Evolutionary conservation across 345 rosid genomes (phyloP), one percentile per base, ranked within the genome.

Genomic region (Clausena lansium): DNA sequence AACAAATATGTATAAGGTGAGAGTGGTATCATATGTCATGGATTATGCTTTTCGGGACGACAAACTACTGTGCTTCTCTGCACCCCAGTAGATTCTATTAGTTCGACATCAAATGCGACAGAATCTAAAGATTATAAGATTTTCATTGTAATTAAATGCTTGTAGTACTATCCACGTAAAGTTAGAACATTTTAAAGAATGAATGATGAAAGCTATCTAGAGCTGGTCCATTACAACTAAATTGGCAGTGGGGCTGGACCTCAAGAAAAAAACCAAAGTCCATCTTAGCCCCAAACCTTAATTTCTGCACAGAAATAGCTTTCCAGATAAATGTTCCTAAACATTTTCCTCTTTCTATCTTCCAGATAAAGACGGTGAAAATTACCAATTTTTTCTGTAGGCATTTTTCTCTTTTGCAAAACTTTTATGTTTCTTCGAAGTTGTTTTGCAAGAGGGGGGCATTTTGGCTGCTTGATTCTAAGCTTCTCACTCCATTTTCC

Each of bases 361-460:
- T 27, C 24, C n/a, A 68, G 33, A 25, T 11, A 13, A 30, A 58
- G 39, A 67, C 4, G 71, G 65, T 57, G 30, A 64, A 75, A 59
- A 41, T 76, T 77, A 83, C 83, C 81, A 5, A 67, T 74, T 63
- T 58, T 15, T 77, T n/a, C 63, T 73, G 78, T 30, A 60, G 65
- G 50, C n/a, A 66, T 62, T 69, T 75, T 36, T 57, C 45, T 68
- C 74, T 45, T 38, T 55, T 76, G 70, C 64, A 67, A n/a, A 38
- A 54, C 61, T 79, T 67, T 55, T 78, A 78, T 36, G 38, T 61
- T 38, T 84, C 88, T 80, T 81, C 88, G 57, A 55, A 19, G 70
- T 54, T 59, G 67, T 82, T 74, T 68, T 77, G 79, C 78, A 90
- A 81, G 71, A 90, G 88, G 24, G 85, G 79, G 25, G 50, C 81